Conservation (phyloP, 2,329 filamentous ascomycete genomes). For the Acarospora socialis region DNA sequence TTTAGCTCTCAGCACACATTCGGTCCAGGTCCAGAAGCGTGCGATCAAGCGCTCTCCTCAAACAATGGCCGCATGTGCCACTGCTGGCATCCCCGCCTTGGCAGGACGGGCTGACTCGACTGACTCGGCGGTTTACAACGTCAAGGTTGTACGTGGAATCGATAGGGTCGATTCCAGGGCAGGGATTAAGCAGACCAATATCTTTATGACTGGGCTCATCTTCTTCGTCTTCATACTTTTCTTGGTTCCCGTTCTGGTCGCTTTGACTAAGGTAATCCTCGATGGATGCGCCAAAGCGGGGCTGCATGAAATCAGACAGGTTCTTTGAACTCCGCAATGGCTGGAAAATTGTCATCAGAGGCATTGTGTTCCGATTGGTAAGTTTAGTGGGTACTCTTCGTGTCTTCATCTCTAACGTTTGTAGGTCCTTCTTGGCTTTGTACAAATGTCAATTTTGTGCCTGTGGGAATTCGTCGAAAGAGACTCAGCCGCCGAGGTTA, state of each 20-base stretch:
- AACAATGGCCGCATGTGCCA: slow-evolving; percentile 40
- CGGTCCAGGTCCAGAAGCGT: slow-evolving; percentile 69
- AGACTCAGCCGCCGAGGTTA: slow-evolving; percentile 74
- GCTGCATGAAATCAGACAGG: slow-evolving; percentile 69
- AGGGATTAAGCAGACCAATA: slow-evolving; percentile 74
- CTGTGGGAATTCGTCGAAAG: slow-evolving; percentile 83
- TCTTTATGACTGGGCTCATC: slow-evolving; percentile 80
- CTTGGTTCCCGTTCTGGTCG: slow-evolving; percentile 56
- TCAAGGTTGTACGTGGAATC: slow-evolving; percentile 58
- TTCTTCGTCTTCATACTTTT: slow-evolving; percentile 81
- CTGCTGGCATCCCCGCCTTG: slow-evolving; percentile 18
- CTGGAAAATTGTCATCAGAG: slow-evolving; percentile 85
- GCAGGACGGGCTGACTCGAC: slow-evolving; percentile 39
- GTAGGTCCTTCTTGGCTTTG: slow-evolving; percentile 73
- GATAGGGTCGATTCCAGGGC: slow-evolving; percentile 78
- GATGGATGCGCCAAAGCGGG: slow-evolving; percentile 60
- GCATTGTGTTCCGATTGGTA: slow-evolving; percentile 74
- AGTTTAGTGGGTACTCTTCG: no score
- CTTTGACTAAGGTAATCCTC: slow-evolving; percentile 66
- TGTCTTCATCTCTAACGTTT: no score
- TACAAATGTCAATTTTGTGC: slow-evolving; percentile 78
- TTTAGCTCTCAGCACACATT: slow-evolving; percentile 43
- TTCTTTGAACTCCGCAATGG: slow-evolving; percentile 90
- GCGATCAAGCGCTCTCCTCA: slow-evolving; percentile 32
- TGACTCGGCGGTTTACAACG: slow-evolving; percentile 32